Evolutionary conservation across 2,329 filamentous ascomycete genomes (phyloP).

Genomic region (Pseudocercospora macadamiae): DNA sequence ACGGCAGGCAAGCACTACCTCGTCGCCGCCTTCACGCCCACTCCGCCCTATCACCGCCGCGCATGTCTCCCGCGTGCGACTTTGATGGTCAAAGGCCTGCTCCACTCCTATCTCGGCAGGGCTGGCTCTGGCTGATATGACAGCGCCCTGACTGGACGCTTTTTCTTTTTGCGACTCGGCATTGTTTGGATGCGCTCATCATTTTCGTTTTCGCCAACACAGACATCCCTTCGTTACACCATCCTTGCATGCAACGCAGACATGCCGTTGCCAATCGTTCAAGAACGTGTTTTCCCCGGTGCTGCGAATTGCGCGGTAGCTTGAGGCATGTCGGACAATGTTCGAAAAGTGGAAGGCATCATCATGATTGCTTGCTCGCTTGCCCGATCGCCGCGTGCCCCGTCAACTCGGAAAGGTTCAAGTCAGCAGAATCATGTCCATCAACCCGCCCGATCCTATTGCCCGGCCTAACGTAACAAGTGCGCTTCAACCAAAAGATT

Average conservation of each 20-base stretch:
- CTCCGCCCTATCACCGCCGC: background rate
- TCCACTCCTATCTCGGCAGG: background rate
- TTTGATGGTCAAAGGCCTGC: background rate
- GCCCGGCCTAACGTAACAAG: background rate
- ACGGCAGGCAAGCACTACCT: background rate
- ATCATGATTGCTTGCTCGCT: slow-evolving; percentile 1
- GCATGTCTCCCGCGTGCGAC: background rate
- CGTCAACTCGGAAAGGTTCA: background rate
- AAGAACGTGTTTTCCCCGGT: slow-evolving; percentile 11
- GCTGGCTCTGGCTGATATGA: background rate
- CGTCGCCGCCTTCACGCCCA: background rate
- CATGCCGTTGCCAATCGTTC: slow-evolving; percentile 12
- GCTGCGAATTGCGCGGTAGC: slow-evolving; percentile 2
- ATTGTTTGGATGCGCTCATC: background rate
- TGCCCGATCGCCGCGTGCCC: background rate
- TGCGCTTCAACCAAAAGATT: background rate
- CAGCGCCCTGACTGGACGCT: background rate
- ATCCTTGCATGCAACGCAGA: background rate
- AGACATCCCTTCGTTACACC: background rate
- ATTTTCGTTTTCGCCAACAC: background rate
- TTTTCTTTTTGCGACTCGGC: background rate
- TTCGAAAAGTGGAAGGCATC: background rate
- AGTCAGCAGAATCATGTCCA: background rate
- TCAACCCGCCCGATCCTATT: background rate
- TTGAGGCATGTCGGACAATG: background rate